Evolutionary conservation across 768 basidiomycete species (phyloP).

Genomic region (Rhizopogon salebrosus): DNA sequence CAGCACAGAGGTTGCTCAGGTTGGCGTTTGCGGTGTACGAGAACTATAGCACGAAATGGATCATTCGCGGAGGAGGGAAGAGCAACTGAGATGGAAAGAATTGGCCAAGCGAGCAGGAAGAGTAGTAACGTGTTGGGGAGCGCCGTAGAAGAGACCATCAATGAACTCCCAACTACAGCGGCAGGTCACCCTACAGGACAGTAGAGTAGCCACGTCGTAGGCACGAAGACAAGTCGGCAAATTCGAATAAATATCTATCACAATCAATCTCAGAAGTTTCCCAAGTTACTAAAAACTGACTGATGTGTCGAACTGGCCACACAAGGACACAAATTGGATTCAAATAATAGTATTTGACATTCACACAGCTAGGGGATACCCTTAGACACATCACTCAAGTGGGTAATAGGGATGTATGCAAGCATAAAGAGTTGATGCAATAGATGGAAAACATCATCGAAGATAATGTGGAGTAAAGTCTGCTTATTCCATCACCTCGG

Average conservation of each 20-base stretch:
- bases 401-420: not conserved
- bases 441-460: slow-evolving; percentile 2
- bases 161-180: not conserved
- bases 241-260: no score
- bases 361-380: not conserved
- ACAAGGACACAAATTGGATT: no score
- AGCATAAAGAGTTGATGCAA: slow-evolving; percentile 5
- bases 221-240: no score
- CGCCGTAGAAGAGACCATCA: slow-evolving; percentile 15
- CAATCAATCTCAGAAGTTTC: no score
- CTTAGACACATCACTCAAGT: not conserved
- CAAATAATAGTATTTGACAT: not conserved
- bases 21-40: slow-evolving; percentile 36
- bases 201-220: not conserved
- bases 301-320: no score
- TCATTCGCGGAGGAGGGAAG: slow-evolving; percentile 42
- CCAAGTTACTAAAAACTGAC: no score
- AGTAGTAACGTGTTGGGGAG: slow-evolving; percentile 31
- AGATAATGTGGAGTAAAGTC: slow-evolving; percentile 8
- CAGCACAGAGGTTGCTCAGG: slow-evolving; percentile 65
- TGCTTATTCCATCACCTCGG: slow-evolving; percentile 4
- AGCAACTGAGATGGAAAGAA: slow-evolving; percentile 21
- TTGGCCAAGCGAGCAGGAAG: slow-evolving; percentile 33
- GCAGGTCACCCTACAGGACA: no score
- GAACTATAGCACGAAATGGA: slow-evolving; percentile 53